Percentiles rank a stretch among this genome's conserved stretches.
Conservation (phyloP, 371 early-diverging fungal species). For the Dentiscutata heterogama region DNA sequence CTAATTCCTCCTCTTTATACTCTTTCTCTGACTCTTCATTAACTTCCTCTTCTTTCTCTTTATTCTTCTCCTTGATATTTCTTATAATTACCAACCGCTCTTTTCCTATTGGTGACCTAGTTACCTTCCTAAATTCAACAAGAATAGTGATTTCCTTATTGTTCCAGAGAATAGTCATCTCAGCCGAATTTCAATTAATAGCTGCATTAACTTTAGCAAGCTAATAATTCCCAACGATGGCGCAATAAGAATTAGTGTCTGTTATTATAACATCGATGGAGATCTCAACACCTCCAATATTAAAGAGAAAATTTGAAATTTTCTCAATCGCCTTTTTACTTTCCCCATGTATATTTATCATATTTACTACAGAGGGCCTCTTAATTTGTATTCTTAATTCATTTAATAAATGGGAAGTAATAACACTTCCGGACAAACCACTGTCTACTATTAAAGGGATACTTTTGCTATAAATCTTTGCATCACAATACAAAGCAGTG, state of each 20-base stretch:
- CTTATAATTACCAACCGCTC: too few relatives aligned
- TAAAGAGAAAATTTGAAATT: neutral
- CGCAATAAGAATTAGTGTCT: neutral
- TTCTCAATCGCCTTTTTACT: neutral
- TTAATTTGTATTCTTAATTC: neutral
- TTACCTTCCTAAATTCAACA: neutral
- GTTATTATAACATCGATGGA: neutral
- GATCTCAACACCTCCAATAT: neutral
- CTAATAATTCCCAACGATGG: neutral
- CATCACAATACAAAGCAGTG: slow-evolving; percentile 13
- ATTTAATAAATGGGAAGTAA: neutral
- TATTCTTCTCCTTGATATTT: too few relatives aligned
- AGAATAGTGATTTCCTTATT: neutral
- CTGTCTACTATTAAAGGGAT: neutral
- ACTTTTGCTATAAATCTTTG: neutral
- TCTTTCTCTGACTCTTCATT: too few relatives aligned
- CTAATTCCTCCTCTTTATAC: too few relatives aligned
- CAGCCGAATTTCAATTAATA: neutral
- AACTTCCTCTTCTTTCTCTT: too few relatives aligned
- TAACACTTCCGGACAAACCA: neutral
- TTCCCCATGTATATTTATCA: neutral
- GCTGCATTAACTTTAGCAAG: neutral
- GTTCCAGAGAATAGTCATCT: neutral
- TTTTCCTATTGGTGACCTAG: too few relatives aligned
- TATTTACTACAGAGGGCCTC: neutral